These are phyloP conservation scores for Candida nitratophila DNA, from an alignment of 805 yeast species.

Conservation along the genomic window DNA sequence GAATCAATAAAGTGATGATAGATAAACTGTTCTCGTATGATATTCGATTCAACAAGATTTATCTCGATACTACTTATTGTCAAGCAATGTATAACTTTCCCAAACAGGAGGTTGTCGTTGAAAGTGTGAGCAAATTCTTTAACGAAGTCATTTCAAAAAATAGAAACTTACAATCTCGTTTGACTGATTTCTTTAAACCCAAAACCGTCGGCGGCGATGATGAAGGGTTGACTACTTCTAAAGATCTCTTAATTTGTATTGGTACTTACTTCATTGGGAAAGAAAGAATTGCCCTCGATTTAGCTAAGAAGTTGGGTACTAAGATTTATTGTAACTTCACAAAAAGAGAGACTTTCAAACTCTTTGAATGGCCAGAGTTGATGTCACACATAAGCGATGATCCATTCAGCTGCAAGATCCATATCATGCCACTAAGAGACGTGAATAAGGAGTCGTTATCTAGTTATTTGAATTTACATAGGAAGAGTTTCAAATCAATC, in stretches of 20 bases:
- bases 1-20: conserved; percentile 55
- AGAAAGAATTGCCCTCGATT: conserved; percentile 69
- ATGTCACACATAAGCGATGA: conserved; percentile 34
- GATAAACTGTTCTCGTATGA: conserved; percentile 22
- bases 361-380: conserved; percentile 39
- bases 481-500: conserved; percentile 45
- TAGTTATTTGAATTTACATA: conserved; percentile 42
- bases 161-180: conserved; percentile 23
- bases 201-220: background rate
- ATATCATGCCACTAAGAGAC: conserved; percentile 64
- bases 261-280: conserved; percentile 94
- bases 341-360: conserved; percentile 38
- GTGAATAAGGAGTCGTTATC: conserved; percentile 38
- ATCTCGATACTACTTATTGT: conserved; percentile 87
- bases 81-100: conserved; percentile 74
- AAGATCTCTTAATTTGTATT: conserved; percentile 44
- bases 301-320: conserved; percentile 45
- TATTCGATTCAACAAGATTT: conserved; percentile 47
- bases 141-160: conserved; percentile 19
- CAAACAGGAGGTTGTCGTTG: conserved; percentile 61
- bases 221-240: conserved; percentile 23
- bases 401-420: conserved; percentile 49
- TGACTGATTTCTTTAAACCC: conserved; percentile 29
- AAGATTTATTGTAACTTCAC: conserved; percentile 48
- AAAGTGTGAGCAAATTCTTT: conserved; percentile 47